Evolutionary conservation across 2,329 filamentous ascomycete species (phyloP).

Genomic region (Exophiala calicioides): DNA sequence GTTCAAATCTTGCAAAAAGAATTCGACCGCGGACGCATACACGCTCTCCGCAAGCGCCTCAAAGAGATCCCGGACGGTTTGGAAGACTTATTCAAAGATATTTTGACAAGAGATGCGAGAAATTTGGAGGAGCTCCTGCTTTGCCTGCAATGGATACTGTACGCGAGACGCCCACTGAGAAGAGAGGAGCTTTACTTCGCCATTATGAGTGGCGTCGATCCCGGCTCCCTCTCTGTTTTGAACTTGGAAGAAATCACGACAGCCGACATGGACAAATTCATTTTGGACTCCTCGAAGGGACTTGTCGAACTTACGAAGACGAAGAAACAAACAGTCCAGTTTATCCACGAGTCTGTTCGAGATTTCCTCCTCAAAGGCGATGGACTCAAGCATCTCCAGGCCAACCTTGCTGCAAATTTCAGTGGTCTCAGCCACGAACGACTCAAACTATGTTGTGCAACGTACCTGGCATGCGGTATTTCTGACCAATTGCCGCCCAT

Average conservation of each 20-base stretch:
- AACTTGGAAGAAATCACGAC: conserved; percentile 27
- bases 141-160: conserved; percentile 21
- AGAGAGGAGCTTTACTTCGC: conserved; percentile 47
- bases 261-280: conserved; percentile 36
- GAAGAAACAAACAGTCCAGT: conserved; percentile 45
- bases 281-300: conserved; percentile 53
- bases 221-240: conserved; percentile 23
- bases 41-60: conserved; percentile 36
- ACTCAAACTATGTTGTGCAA: conserved; percentile 48
- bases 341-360: conserved; percentile 43
- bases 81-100: conserved; percentile 52
- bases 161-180: conserved; percentile 40
- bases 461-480: conserved; percentile 39
- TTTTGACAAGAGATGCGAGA: conserved; percentile 51
- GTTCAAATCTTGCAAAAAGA: conserved; percentile 46
- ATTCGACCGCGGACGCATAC: conserved; percentile 36
- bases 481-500: neutral
- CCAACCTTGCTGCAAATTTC: conserved; percentile 35
- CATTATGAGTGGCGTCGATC: conserved; percentile 36
- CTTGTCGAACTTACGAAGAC: conserved; percentile 37
- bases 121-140: conserved; percentile 47
- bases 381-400: conserved; percentile 37
- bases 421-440: conserved; percentile 43
- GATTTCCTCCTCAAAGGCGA: conserved; percentile 45
- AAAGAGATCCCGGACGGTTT: conserved; percentile 46